phyloP scores from a whole-genome alignment of 352 stramenopile genomes.

The Poterioochromonas sp. region DNA sequence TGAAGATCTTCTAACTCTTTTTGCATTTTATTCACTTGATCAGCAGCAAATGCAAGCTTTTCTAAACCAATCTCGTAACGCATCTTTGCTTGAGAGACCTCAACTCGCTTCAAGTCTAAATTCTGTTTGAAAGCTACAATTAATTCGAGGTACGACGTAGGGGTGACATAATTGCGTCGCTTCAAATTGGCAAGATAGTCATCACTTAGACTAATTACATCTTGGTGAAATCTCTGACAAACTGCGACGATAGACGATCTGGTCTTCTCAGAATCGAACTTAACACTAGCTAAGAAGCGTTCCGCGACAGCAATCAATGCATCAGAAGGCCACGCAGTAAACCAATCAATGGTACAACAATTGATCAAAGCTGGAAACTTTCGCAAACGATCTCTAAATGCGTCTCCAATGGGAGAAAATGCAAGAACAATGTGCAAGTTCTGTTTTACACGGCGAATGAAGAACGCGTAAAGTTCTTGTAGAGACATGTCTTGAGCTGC shows the following conservation, averaged over 20 bases:
- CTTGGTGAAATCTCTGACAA: constrained; percentile 83
- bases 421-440: constrained; percentile 87
- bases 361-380: constrained; percentile 92
- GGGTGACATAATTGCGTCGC: constrained; percentile 86
- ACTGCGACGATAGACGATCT: constrained; percentile 69
- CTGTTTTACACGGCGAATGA: constrained; percentile 72
- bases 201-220: constrained; percentile 63
- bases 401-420: constrained; percentile 83
- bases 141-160: constrained; percentile 87
- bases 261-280: constrained; percentile 68
- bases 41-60: constrained; percentile 82
- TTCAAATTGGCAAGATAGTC: constrained; percentile 67
- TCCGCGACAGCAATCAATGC: constrained; percentile 80
- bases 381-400: constrained; percentile 79
- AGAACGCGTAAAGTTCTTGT: constrained; percentile 78
- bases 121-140: constrained; percentile 84
- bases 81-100: constrained; percentile 61
- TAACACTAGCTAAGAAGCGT: constrained; percentile 76
- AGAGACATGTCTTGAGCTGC: constrained; percentile 75
- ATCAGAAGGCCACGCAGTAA: constrained; percentile 82
- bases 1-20: constrained; percentile 84
- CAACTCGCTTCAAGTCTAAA: constrained; percentile 62
- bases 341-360: constrained; percentile 94
- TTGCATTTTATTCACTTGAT: constrained; percentile 83
- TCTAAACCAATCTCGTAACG: constrained; percentile 80